phyloP scores from a whole-genome alignment of 2,329 filamentous ascomycete genomes.

The Penicillium sp. region DNA sequence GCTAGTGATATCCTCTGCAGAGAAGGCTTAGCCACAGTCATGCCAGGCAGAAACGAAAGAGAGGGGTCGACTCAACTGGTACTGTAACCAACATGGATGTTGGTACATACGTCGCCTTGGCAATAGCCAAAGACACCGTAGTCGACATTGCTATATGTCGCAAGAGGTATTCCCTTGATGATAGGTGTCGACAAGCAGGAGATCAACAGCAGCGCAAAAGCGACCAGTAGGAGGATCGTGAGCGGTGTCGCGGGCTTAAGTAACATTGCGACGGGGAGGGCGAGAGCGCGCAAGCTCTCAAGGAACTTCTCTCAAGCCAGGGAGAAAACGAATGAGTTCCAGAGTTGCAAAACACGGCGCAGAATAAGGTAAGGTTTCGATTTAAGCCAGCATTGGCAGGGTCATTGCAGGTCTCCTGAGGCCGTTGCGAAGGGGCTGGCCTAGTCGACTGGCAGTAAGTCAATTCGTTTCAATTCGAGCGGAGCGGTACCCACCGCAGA shows the following conservation, averaged over 20 bases:
- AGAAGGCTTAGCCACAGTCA: slow-evolving; percentile 6
- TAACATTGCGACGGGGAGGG: slow-evolving; percentile 53
- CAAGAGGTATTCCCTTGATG: slow-evolving; percentile 79
- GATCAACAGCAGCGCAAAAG: slow-evolving; percentile 81
- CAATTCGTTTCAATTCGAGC: too few species aligned
- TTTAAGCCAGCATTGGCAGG: slow-evolving; percentile 14
- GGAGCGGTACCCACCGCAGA: too few species aligned
- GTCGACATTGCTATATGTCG: slow-evolving; percentile 69
- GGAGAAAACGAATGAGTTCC: slow-evolving; percentile 6
- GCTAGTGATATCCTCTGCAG: slow-evolving; percentile 36
- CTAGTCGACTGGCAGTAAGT: background rate
- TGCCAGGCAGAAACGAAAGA: slow-evolving; percentile 11
- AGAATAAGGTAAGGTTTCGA: background rate
- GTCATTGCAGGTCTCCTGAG: slow-evolving; percentile 13
- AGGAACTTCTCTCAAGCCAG: slow-evolving; percentile 3
- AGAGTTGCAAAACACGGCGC: slow-evolving; percentile 5
- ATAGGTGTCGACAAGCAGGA: slow-evolving; percentile 90
- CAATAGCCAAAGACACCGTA: slow-evolving; percentile 96
- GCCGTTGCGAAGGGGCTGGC: background rate
- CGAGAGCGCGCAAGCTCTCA: slow-evolving; percentile 1
- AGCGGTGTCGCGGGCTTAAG: slow-evolving; percentile 90
- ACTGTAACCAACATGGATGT: slow-evolving; percentile 79
- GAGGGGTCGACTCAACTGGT: slow-evolving; percentile 63
- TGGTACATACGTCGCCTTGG: slow-evolving; percentile 62
- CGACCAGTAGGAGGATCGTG: slow-evolving; percentile 76